Evolutionary conservation across 2,329 filamentous ascomycete species (phyloP), one percentile per base, ranked within the genome.

Genomic region (Geoglossum cookeanum): DNA sequence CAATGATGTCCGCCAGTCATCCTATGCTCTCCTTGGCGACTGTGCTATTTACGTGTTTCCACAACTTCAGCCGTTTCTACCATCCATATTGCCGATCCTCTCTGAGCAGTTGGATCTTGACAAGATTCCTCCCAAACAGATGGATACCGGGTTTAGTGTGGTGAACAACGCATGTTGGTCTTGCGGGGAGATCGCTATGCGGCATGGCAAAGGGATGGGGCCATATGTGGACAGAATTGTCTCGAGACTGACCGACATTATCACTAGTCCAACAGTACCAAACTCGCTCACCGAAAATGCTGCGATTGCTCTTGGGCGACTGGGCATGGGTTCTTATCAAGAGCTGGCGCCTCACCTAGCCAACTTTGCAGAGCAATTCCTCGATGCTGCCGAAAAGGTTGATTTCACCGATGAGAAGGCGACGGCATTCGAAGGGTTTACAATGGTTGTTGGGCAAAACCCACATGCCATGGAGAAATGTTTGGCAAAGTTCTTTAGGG

Each of bases 151-250:
- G 13, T 96, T 95, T 68, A 88, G 89, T 59, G 90, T 97, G 33
- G 83, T 97, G 59, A 98, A 97, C 77, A 98, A 98, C 67, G 91
- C 92, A 27, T 97, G 91, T 72, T 98, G 92, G 92, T 94, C 90
- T 5, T 83, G 83, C 29, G 92, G 92, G 47, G 92, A 98, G 72
- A 92, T 97, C 60, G 81, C 89, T 15, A 82, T 95, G 69, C 83
- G 87, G 60, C 78, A 86, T 67, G 80, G 83, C 60, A 73, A 75
- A 33, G 80, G 78, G 57, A 86, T 96, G 80, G 77, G 77, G 1
- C 84, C 84, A 0, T 95, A 85, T 67, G 78, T 89, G 8, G 81
- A 86, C 27, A 79, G 85, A 60, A 74, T 98, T 15, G 81, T 94
- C 59, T 78, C 84, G 60, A 81, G 85, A 44, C 80, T 94, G 32